phyloP scores from a whole-genome alignment of 164 flowering plant species.

The Pachysandra terminalis region DNA sequence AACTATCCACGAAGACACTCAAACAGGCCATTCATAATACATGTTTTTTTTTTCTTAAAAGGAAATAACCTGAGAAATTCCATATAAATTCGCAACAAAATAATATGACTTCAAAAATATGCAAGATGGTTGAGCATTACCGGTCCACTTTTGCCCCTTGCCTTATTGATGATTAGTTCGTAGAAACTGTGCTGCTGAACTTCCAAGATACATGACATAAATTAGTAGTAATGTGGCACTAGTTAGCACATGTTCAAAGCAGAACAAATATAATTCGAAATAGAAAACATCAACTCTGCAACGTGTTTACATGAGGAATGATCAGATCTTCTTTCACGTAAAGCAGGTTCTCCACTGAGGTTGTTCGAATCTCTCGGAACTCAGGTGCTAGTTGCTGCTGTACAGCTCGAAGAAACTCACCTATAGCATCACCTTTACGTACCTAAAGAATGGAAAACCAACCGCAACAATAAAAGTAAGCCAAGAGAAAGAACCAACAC shows the following conservation, averaged over 20 bases:
- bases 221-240: neutral
- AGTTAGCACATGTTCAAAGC: neutral
- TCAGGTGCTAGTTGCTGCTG: constrained; percentile 99
- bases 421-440: constrained; percentile 88
- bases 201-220: constrained; percentile 17
- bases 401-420: constrained; percentile 92
- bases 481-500: neutral
- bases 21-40: too few relatives aligned
- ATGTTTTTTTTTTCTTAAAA: too few relatives aligned
- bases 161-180: constrained; percentile 90
- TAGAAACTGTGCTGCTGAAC: constrained; percentile 97
- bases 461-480: neutral
- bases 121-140: constrained; percentile 35
- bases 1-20: too few relatives aligned
- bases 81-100: too few relatives aligned
- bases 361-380: constrained; percentile 91
- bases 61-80: too few relatives aligned
- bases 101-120: too few relatives aligned
- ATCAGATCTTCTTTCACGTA: constrained; percentile 99
- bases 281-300: neutral
- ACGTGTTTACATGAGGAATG: constrained; percentile 78
- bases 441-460: constrained; percentile 37
- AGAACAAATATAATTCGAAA: too few relatives aligned
- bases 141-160: constrained; percentile 99
- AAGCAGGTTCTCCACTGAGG: constrained; percentile 93